Evolutionary conservation across 2,329 filamentous ascomycete genomes (phyloP).

Genomic region (Aciculosporium take): DNA sequence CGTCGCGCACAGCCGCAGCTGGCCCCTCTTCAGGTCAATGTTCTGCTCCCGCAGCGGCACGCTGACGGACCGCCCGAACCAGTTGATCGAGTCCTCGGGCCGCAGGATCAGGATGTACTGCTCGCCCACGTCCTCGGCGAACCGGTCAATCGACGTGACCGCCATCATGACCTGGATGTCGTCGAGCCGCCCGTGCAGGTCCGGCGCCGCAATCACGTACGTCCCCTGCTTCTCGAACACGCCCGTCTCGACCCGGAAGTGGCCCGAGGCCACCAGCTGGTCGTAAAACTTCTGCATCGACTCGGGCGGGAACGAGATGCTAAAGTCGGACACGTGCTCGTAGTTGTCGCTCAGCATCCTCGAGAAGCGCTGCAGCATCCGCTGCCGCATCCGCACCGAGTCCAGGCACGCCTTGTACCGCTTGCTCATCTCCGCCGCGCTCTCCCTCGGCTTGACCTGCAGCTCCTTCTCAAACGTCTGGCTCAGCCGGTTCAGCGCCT

Average conservation of each 20-base stretch:
- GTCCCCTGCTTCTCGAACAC: constrained; percentile 59
- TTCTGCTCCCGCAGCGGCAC: constrained; percentile 62
- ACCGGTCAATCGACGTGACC: constrained; percentile 42
- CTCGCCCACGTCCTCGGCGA: constrained; percentile 62
- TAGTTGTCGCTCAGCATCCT: constrained; percentile 84
- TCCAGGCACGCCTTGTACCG: constrained; percentile 91
- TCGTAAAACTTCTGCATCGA: constrained; percentile 66
- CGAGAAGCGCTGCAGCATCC: constrained; percentile 92
- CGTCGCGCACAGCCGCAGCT: constrained; percentile 77
- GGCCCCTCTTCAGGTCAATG: constrained; percentile 73
- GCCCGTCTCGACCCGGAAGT: constrained; percentile 70
- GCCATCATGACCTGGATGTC: constrained; percentile 79
- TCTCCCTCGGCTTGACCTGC: constrained; percentile 70
- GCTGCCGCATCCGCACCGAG: constrained; percentile 86
- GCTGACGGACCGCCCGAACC: constrained; percentile 65
- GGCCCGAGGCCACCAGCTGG: constrained; percentile 63
- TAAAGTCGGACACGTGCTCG: constrained; percentile 93
- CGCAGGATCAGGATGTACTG: constrained; percentile 69
- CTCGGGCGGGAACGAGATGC: constrained; percentile 56
- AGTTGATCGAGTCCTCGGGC: constrained; percentile 63
- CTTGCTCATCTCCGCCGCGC: constrained; percentile 81
- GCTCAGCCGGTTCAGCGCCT: constrained; percentile 77
- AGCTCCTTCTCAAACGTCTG: constrained; percentile 86
- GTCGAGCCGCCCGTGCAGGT: constrained; percentile 57
- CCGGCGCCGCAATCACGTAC: constrained; percentile 73